A percentile compares a stretch with the other conserved stretches of the same genome.
phyloP scores from a whole-genome alignment of 2,329 filamentous ascomycete species.

The Cladosporium cucumerinum region DNA sequence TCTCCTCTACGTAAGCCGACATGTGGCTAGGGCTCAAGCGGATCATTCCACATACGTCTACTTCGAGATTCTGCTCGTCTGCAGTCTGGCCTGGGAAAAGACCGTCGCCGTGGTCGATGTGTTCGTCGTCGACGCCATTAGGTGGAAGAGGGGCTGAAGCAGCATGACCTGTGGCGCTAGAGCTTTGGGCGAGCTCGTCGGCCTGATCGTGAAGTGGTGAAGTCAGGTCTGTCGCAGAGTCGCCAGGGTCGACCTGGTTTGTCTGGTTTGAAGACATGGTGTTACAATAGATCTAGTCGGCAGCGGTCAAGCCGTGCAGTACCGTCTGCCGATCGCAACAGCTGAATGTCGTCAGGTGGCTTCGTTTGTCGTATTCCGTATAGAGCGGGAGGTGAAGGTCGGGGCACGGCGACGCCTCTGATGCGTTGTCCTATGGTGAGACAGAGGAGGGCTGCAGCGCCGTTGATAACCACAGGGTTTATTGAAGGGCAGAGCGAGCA shows the following conservation, averaged over 20 bases:
- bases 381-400: neutral
- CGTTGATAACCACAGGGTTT: neutral
- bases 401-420: neutral
- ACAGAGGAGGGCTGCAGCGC: neutral
- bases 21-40: neutral
- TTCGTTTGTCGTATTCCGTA: neutral
- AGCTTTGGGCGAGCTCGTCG: neutral
- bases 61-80: slow-evolving; percentile 36
- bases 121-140: neutral
- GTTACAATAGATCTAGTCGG: neutral
- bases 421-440: slow-evolving; percentile 2
- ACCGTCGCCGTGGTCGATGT: neutral
- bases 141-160: neutral
- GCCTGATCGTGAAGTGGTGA: neutral
- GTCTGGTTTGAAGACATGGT: slow-evolving; percentile 4
- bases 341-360: slow-evolving; percentile 6
- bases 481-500: neutral
- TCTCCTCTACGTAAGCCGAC: neutral
- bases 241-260: neutral
- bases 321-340: slow-evolving; percentile 7
- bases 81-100: slow-evolving; percentile 24
- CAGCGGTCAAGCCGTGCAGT: neutral
- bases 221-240: slow-evolving; percentile 1
- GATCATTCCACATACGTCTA: slow-evolving; percentile 30
- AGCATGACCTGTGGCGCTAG: neutral